Base-by-base conservation (phyloP, 192 early-diverging fungal species). In the Coemansia sp. region DNA sequence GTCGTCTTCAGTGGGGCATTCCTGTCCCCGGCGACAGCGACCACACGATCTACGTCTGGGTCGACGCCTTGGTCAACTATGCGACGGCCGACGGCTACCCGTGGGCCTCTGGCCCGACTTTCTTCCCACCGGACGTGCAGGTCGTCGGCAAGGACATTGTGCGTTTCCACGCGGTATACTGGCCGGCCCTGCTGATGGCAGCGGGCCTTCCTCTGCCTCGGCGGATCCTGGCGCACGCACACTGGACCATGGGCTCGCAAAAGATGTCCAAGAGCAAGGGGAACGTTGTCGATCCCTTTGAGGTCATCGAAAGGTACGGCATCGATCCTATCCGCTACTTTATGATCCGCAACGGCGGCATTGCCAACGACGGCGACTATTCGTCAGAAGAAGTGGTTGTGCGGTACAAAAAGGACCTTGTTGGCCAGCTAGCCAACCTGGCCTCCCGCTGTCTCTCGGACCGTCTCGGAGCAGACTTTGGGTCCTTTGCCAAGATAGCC, bases 181-280 rank as follows among this genome's bases (percentile, higher is more conserved):
- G 96, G 96, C 96, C 96, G 13, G 93, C 94, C 1, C 91, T 98
- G 60, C 73, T 98, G 42, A 86, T 98, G 84, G 96, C 96, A 0
- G 90, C 91, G 3, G 85, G 75, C 0, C 70, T 97, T 23, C 86
- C 86, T 2, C 77, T 90, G 39, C 95, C 96, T 6, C 69, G 75
- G 50, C 83, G 84, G 25, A 95, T 98, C 61, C 62, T 98, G 23
- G 88, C 92, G 1, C 96, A 98, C 65, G 92, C 92, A 19, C 96
- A 98, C 73, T 98, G 94, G 94, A 91, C 94, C 1, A 88, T 91
- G 81, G 81, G 81, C 24, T 84, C 86, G 56, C 84, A 88, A 49
- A 98, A 98, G 72, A 98, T 98, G 95, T 96, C 94, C 23, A 98
- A 98, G 71, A 91, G 89, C 79, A 72, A 81, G 48, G 94, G 94